Evolutionary conservation across 2,329 filamentous ascomycete genomes (phyloP).

Genomic region (Macrophomina phaseolina): DNA sequence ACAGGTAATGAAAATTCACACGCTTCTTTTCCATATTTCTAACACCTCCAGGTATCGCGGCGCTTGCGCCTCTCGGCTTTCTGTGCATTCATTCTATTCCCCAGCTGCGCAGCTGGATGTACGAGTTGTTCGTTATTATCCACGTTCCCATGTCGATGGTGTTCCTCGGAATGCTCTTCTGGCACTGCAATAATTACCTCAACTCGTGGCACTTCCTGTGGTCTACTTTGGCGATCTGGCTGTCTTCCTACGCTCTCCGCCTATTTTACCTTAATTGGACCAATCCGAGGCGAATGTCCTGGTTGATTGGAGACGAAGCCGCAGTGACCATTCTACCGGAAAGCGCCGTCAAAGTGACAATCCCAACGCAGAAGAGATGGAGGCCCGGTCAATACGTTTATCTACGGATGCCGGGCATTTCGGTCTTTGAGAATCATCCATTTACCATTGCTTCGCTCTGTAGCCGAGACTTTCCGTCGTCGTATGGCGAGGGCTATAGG

Average conservation of each 20-base stretch:
- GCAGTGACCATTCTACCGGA: constrained; percentile 88
- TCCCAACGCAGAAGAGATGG: constrained; percentile 93
- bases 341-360: constrained; percentile 93
- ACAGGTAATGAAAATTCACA: constrained; percentile 61
- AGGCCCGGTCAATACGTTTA: constrained; percentile 94
- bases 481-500: constrained; percentile 84
- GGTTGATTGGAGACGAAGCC: constrained; percentile 88
- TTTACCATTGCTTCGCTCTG: constrained; percentile 94
- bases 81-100: constrained; percentile 86
- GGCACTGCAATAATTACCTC: constrained; percentile 93
- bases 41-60: constrained; percentile 60
- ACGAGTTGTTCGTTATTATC: constrained; percentile 82
- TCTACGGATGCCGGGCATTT: constrained; percentile 90
- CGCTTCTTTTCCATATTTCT: constrained; percentile 45
- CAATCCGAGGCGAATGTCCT: constrained; percentile 77
- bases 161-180: constrained; percentile 86
- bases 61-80: constrained; percentile 79
- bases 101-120: constrained; percentile 75
- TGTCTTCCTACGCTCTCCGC: constrained; percentile 73
- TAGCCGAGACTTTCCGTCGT: constrained; percentile 90
- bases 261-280: constrained; percentile 90
- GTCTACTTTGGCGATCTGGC: constrained; percentile 79
- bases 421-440: constrained; percentile 88
- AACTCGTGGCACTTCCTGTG: constrained; percentile 90
- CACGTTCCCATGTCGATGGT: constrained; percentile 82